Percentiles rank a stretch among this genome's conserved stretches.
Conservation (phyloP, 2,329 filamentous ascomycete species). For the Camillea tinctor region DNA sequence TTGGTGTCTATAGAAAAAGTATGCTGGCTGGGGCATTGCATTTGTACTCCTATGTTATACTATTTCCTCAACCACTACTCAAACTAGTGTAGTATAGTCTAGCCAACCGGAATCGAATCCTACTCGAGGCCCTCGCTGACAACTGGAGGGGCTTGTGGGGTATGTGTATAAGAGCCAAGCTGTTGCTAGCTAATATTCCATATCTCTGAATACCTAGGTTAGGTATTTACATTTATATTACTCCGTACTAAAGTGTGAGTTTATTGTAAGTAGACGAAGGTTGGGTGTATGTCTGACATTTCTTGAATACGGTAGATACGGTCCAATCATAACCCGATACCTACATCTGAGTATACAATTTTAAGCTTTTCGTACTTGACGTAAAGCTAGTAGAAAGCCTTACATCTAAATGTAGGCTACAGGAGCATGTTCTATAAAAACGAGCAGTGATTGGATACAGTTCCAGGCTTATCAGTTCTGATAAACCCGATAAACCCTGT, state of each 20-base stretch:
- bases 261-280: no score
- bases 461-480: background rate
- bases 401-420: background rate
- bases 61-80: background rate
- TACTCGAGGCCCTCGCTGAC: background rate
- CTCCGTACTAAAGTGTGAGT: no score
- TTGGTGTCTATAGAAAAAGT: constrained; percentile 6
- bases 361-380: no score
- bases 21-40: background rate
- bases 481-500: background rate
- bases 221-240: no score
- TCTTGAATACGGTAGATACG: no score
- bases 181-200: background rate
- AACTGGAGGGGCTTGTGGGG: background rate
- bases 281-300: no score
- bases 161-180: background rate
- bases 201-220: background rate
- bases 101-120: background rate
- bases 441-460: constrained; percentile 13
- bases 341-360: no score
- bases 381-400: background rate
- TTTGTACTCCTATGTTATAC: background rate
- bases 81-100: background rate
- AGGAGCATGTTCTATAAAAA: constrained; percentile 8
- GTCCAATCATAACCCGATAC: no score